Evolutionary conservation across 257 asterid genomes (phyloP).

Genomic region (Solanum lignicaule): DNA sequence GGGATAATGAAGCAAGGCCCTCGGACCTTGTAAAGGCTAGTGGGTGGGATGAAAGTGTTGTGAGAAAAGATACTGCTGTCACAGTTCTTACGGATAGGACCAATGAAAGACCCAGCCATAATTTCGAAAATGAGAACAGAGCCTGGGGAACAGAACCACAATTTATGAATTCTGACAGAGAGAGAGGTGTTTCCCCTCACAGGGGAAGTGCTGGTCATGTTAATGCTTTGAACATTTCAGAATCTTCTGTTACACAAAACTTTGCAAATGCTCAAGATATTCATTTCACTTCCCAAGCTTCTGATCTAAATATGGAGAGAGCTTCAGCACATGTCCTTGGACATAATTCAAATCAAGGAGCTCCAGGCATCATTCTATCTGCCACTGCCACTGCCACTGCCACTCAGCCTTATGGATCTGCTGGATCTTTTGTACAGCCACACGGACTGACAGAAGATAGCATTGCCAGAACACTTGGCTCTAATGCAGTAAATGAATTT

Average conservation of each 20-base stretch:
- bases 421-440: constrained; percentile 26
- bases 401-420: constrained; percentile 17
- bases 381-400: background rate
- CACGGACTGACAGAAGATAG: constrained; percentile 9
- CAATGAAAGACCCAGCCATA: constrained; percentile 17
- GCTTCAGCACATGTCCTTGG: constrained; percentile 12
- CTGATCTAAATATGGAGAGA: constrained; percentile 18
- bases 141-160: constrained; percentile 19
- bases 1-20: constrained; percentile 28
- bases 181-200: constrained; percentile 13
- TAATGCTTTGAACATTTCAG: constrained; percentile 16
- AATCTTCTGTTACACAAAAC: constrained; percentile 16
- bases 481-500: constrained; percentile 27
- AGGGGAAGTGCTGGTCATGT: constrained; percentile 19
- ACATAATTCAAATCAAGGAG: constrained; percentile 16
- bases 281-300: constrained; percentile 11
- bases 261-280: constrained; percentile 15
- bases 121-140: constrained; percentile 18
- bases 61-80: constrained; percentile 6
- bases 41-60: constrained; percentile 29
- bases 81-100: constrained; percentile 16
- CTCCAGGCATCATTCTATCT: constrained; percentile 13
- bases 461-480: constrained; percentile 14
- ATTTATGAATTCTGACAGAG: constrained; percentile 14
- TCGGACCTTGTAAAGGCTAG: constrained; percentile 15